phyloP scores from a whole-genome alignment of 2,329 filamentous ascomycete genomes.

The Apiospora rasikravindrae region DNA sequence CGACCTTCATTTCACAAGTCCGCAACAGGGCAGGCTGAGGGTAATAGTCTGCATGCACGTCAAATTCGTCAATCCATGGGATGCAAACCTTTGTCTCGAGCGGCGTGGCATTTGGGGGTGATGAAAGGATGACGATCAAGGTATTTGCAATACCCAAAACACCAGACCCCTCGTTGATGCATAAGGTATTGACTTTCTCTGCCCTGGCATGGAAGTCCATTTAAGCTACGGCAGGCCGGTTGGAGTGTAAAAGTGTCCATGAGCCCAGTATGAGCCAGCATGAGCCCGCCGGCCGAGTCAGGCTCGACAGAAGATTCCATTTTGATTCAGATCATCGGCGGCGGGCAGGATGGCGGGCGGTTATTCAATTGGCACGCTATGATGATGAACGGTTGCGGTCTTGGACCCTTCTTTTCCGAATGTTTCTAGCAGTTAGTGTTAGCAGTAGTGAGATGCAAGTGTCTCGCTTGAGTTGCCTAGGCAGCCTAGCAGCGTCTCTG shows the following conservation, averaged over 20 bases:
- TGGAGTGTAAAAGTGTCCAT: not conserved
- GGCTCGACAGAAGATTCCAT: conserved; percentile 8
- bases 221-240: conserved; percentile 3
- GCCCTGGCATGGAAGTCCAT: conserved; percentile 12
- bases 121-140: not conserved
- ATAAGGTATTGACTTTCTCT: not conserved
- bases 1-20: conserved; percentile 5
- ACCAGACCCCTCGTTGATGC: not conserved
- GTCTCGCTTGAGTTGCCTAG: conserved; percentile 10
- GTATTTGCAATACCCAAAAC: conserved; percentile 10
- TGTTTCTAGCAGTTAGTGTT: not conserved
- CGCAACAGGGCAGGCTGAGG: conserved; percentile 4
- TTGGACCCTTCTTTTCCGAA: conserved; percentile 10
- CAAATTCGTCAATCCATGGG: conserved; percentile 1
- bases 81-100: not conserved
- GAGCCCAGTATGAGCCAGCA: not conserved
- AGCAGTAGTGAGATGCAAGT: conserved; percentile 1
- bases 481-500: not conserved
- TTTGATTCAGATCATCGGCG: conserved; percentile 5
- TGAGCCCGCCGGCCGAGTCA: not conserved
- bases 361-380: not conserved
- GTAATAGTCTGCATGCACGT: conserved; percentile 12
- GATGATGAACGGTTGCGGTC: conserved; percentile 10
- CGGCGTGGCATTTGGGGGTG: not conserved
- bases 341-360: not conserved